These are phyloP conservation scores for Aristolochia contorta DNA, from an alignment of 164 flowering plant species.

Conservation along the genomic window DNA sequence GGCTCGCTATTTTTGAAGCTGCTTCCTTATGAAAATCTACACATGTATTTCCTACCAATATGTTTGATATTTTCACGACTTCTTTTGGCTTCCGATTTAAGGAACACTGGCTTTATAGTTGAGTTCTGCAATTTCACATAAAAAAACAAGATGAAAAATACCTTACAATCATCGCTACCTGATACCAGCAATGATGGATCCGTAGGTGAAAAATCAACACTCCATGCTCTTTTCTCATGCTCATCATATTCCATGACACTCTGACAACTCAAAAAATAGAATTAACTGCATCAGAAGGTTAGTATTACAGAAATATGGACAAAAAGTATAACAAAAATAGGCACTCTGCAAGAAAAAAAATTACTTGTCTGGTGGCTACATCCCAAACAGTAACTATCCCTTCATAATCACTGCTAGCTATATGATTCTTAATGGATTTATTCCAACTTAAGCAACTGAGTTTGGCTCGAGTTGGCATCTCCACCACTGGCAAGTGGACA, in stretches of 20 bases:
- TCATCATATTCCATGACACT: conserved; percentile 98
- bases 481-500: conserved; percentile 79
- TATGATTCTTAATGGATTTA: conserved; percentile 62
- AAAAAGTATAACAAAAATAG: no score
- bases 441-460: conserved; percentile 99
- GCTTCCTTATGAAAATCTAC: no score
- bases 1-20: no score
- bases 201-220: conserved; percentile 94
- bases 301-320: no score
- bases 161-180: conserved; percentile 99
- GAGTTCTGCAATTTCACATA: no score
- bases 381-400: conserved; percentile 99
- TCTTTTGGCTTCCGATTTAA: no score
- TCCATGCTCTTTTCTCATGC: conserved; percentile 99
- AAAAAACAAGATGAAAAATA: conserved; percentile 10
- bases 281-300: no score
- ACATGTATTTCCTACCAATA: no score
- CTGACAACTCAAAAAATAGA: conserved; percentile 21
- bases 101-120: no score
- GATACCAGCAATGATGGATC: conserved; percentile 93
- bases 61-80: no score
- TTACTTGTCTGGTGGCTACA: conserved; percentile 82
- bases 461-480: conserved; percentile 88
- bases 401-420: conserved; percentile 94
- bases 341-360: no score